Evolutionary conservation across 192 early-diverging fungal species (phyloP).

Genomic region (Umbelopsis sp.): DNA sequence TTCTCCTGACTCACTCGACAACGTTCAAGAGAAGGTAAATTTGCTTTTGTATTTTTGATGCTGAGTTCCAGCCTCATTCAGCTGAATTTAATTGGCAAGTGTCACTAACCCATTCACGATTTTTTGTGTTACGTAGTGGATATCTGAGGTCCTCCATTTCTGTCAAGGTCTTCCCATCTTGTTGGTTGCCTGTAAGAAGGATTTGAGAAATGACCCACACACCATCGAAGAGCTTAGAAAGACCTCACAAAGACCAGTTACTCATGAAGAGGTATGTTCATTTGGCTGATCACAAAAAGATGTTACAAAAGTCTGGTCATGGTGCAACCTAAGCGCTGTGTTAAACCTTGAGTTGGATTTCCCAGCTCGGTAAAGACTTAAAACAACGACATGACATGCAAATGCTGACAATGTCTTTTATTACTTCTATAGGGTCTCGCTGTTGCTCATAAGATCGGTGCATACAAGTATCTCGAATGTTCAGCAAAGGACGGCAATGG

Average conservation of each 20-base stretch:
- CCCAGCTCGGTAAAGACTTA: background rate
- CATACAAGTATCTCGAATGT: constrained; percentile 87
- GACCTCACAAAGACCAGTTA: constrained; percentile 74
- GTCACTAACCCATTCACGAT: constrained; percentile 22
- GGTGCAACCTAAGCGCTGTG: background rate
- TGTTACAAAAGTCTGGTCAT: background rate
- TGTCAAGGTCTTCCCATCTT: constrained; percentile 85
- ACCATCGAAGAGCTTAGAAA: constrained; percentile 77
- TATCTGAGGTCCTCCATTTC: constrained; percentile 85
- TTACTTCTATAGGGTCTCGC: constrained; percentile 56
- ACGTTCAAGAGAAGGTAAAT: constrained; percentile 68
- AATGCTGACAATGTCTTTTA: no score
- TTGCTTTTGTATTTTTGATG: background rate
- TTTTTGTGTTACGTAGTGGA: constrained; percentile 64
- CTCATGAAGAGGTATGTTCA: constrained; percentile 65
- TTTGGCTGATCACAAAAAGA: background rate
- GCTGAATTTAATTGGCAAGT: constrained; percentile 11
- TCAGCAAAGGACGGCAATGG: constrained; percentile 81
- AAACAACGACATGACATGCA: background rate
- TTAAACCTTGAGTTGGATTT: background rate
- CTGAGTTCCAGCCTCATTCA: background rate
- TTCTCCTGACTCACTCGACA: constrained; percentile 81
- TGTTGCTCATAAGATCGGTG: constrained; percentile 84
- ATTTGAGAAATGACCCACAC: constrained; percentile 79
- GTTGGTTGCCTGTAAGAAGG: constrained; percentile 89